Evolutionary conservation across 2,329 filamentous ascomycete genomes (phyloP), one percentile per base, ranked within the genome.

Genomic region (Cladosporium sp.): DNA sequence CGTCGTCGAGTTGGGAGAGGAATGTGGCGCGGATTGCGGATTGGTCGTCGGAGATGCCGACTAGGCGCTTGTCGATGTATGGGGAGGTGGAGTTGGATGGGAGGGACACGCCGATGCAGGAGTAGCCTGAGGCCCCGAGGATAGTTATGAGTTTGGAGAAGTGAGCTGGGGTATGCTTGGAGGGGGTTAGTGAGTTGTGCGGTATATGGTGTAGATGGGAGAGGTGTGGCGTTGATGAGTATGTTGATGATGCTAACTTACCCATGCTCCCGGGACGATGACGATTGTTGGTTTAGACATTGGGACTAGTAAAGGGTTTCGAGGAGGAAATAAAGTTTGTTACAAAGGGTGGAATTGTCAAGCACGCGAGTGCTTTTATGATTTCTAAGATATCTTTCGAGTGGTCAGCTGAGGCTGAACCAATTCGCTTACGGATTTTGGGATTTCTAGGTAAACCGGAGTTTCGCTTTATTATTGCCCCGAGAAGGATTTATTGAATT

Each of bases 191-290:
- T 26, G 14, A 34, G 21, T n/a, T n/a, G n/a, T n/a, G n/a, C 16
- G 43, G 30, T 18, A 43, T n/a, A 7, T 7, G 30, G 30, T 32
- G 30, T 32, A 32, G 8, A 32, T 11, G 30, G 63, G 36, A 18
- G 18, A 18, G 58, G 13, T 13, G 16, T 7, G 3, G 26, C 8
- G 21, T 26, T 57, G 43, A 2, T 30, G n/a, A n/a, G 5, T 34
- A 14, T 21, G 43, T n/a, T n/a, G n/a, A n/a, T n/a, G n/a, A n/a
- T n/a, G n/a, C n/a, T 28, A 4, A 7, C 46, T 7, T 39, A 66
- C 65, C 65, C 65, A 66, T 58, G 67, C 67, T 53, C 65, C 67
- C 23, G 65, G 67, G 39, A 66, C 54, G 26, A 65, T 56, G 32
- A 67, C 65, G 16, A 67, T 63, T 16, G 32, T 62, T 30, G 65